phyloP scores from a whole-genome alignment of 169 alveolate species.

The Toxoplasma gondii region DNA sequence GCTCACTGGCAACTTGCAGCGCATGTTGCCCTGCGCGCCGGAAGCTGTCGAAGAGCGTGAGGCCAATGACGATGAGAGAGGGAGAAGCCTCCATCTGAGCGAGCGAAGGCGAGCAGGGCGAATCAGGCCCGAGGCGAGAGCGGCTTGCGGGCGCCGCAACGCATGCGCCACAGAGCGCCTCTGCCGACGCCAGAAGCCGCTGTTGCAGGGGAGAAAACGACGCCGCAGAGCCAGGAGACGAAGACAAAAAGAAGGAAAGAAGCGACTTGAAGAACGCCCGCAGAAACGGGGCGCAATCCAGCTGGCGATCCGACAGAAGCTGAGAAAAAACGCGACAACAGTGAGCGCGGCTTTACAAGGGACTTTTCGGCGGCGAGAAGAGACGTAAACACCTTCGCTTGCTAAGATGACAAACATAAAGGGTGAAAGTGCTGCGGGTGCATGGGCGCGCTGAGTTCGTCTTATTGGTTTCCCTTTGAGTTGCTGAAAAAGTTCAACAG shows the following conservation, averaged over 20 bases:
- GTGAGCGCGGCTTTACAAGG: no score
- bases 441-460: no score
- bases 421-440: no score
- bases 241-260: neutral
- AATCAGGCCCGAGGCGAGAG: neutral
- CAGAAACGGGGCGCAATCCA: slow-evolving; percentile 33
- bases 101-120: neutral
- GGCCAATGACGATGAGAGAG: neutral
- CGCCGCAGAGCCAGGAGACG: neutral
- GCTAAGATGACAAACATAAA: no score
- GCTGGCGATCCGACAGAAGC: neutral
- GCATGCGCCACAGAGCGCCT: slow-evolving; percentile 11
- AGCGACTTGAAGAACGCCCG: neutral
- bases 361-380: no score
- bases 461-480: no score
- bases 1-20: neutral
- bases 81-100: neutral
- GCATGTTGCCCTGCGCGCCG: neutral
- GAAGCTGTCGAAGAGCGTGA: slow-evolving; percentile 13
- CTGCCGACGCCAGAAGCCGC: slow-evolving; percentile 16
- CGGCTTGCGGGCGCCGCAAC: neutral
- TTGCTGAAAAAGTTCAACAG: no score
- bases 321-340: neutral
- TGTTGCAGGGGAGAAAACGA: slow-evolving; percentile 1
- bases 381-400: no score